A percentile compares a stretch with the other conserved stretches of the same genome.
phyloP scores from a whole-genome alignment of 2,329 filamentous ascomycete species.

The Penicillium sp. region DNA sequence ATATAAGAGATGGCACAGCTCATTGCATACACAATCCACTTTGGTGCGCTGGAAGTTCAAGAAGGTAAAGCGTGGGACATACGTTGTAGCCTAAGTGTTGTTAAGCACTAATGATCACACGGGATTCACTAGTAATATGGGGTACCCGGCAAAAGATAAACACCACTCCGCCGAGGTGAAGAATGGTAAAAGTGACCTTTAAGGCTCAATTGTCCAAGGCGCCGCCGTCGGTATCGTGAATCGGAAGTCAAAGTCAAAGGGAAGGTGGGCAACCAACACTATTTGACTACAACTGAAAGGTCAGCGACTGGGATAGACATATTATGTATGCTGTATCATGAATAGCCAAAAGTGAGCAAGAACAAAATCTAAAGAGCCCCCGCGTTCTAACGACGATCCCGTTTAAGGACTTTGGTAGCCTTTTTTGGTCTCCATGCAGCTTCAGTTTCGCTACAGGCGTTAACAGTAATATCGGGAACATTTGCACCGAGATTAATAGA shows the following conservation, averaged over 20 bases:
- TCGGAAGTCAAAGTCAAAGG: too few species aligned
- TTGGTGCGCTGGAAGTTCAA: constrained; percentile 6
- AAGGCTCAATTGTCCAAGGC: neutral
- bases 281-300: neutral
- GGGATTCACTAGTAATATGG: neutral
- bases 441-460: neutral
- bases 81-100: constrained; percentile 1
- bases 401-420: neutral
- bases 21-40: neutral
- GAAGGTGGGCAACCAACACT: neutral
- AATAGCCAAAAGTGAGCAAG: neutral
- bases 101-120: constrained; percentile 1
- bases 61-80: constrained; percentile 12
- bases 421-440: neutral
- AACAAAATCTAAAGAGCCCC: neutral
- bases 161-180: neutral
- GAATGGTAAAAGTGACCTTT: too few species aligned
- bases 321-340: too few species aligned
- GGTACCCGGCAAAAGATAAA: neutral
- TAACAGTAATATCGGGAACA: neutral
- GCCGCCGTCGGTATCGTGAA: neutral
- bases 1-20: neutral
- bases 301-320: neutral
- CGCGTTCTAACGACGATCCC: neutral
- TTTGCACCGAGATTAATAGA: neutral